Percentiles rank a stretch among this genome's conserved stretches.
phyloP scores from a whole-genome alignment of 2,329 filamentous ascomycete species.

The Bipolaris cookei region DNA sequence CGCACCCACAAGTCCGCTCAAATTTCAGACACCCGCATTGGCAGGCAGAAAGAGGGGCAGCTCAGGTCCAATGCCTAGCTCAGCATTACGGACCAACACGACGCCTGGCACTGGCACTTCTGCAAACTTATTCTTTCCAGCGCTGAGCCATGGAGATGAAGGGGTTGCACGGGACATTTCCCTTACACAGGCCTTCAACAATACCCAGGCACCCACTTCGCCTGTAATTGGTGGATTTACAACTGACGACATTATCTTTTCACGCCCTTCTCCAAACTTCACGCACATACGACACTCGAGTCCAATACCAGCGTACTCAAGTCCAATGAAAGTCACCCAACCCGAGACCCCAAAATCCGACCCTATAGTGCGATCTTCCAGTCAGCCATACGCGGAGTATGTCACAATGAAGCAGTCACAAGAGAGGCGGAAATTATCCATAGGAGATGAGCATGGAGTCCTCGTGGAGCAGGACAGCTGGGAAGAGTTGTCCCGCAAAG shows the following conservation, averaged over 20 bases:
- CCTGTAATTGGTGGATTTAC: conserved; percentile 47
- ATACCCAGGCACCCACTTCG: conserved; percentile 55
- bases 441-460: conserved; percentile 18
- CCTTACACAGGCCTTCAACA: conserved; percentile 55
- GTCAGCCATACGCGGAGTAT: conserved; percentile 53
- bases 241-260: conserved; percentile 53
- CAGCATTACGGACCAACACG: conserved; percentile 45
- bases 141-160: conserved; percentile 32
- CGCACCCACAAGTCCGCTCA: conserved; percentile 41
- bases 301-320: conserved; percentile 46
- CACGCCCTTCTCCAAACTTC: conserved; percentile 55
- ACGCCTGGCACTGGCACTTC: conserved; percentile 50
- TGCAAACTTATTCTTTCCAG: conserved; percentile 45
- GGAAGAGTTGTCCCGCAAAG: conserved; percentile 33
- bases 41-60: conserved; percentile 50
- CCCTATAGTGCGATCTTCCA: conserved; percentile 38
- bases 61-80: conserved; percentile 51
- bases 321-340: conserved; percentile 44
- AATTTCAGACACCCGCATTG: conserved; percentile 53
- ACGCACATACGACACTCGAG: conserved; percentile 46
- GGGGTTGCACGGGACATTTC: conserved; percentile 46
- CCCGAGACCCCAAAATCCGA: conserved; percentile 29
- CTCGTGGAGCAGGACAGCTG: conserved; percentile 38
- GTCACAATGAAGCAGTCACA: conserved; percentile 55
- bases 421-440: conserved; percentile 42